Evolutionary conservation across 768 basidiomycete genomes (phyloP).

Genomic region (Candolleomyces aberdarensis): DNA sequence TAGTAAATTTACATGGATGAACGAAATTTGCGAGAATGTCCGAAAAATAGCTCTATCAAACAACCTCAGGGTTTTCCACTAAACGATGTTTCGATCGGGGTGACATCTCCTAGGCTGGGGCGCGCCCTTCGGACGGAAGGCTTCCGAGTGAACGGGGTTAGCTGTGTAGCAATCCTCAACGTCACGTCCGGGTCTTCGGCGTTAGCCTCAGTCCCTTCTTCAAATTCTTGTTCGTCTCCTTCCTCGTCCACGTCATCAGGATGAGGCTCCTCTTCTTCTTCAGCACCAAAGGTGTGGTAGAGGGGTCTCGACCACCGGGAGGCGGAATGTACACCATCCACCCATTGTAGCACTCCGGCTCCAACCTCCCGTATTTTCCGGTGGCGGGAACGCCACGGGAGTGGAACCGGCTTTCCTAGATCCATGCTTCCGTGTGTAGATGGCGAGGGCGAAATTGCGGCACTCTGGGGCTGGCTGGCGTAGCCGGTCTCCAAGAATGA

Average conservation of each 20-base stretch:
- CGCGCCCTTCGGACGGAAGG: conserved; percentile 56
- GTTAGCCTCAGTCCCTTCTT: conserved; percentile 20
- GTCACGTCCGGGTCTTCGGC: conserved; percentile 34
- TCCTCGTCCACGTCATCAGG: too few relatives aligned
- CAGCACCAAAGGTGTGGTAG: conserved; percentile 40
- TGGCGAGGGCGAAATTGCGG: not conserved
- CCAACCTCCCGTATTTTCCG: conserved; percentile 60
- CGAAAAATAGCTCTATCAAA: too few relatives aligned
- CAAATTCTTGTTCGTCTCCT: conserved; percentile 21
- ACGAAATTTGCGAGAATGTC: too few relatives aligned
- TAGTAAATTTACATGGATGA: too few relatives aligned
- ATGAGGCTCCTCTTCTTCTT: conserved; percentile 33
- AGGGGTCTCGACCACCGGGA: conserved; percentile 56
- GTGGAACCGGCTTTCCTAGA: conserved; percentile 28
- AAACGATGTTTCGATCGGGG: too few relatives aligned
- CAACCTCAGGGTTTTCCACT: too few relatives aligned
- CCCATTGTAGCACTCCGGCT: conserved; percentile 59
- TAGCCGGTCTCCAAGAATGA: conserved; percentile 29
- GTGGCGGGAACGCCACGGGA: conserved; percentile 60
- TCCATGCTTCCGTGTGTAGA: conserved; percentile 15
- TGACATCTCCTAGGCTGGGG: conserved; percentile 37
- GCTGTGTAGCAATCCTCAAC: conserved; percentile 36
- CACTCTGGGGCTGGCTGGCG: conserved; percentile 4
- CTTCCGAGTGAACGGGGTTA: conserved; percentile 65
- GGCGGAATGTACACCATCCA: conserved; percentile 63